These are phyloP conservation scores for Trametes cingulata DNA, from an alignment of 768 basidiomycete genomes.

Conservation along the genomic window DNA sequence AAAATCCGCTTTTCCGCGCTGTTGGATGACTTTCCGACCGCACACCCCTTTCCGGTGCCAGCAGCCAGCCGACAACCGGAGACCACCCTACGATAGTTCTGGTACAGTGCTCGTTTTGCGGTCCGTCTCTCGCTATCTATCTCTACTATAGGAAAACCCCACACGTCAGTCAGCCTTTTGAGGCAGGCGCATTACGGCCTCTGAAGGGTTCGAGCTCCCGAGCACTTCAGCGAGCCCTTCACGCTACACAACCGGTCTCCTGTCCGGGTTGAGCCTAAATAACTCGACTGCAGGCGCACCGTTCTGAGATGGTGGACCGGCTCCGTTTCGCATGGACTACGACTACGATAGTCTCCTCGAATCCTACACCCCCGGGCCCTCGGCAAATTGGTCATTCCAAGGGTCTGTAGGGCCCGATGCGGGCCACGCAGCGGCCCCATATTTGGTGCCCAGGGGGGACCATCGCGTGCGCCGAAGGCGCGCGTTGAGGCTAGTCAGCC, in stretches of 20 bases:
- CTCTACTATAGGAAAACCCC: not conserved
- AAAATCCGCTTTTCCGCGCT: not conserved
- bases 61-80: not conserved
- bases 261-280: conserved; percentile 6
- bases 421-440: no score
- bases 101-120: not conserved
- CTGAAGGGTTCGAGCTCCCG: not conserved
- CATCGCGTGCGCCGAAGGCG: no score
- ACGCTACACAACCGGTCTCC: not conserved
- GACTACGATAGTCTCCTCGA: not conserved
- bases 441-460: no score
- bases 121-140: not conserved
- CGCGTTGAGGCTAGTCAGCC: no score
- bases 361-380: not conserved
- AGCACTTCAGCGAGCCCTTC: conserved; percentile 1
- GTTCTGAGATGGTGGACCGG: conserved; percentile 1
- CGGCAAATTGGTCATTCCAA: no score
- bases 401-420: no score
- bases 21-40: not conserved
- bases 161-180: conserved; percentile 9
- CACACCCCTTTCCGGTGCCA: not conserved
- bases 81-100: not conserved
- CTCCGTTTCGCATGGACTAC: not conserved
- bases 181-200: not conserved
- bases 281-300: conserved; percentile 2